Base-by-base conservation (phyloP, 148 eudicot genomes). In the Spergularia bocconei region DNA sequence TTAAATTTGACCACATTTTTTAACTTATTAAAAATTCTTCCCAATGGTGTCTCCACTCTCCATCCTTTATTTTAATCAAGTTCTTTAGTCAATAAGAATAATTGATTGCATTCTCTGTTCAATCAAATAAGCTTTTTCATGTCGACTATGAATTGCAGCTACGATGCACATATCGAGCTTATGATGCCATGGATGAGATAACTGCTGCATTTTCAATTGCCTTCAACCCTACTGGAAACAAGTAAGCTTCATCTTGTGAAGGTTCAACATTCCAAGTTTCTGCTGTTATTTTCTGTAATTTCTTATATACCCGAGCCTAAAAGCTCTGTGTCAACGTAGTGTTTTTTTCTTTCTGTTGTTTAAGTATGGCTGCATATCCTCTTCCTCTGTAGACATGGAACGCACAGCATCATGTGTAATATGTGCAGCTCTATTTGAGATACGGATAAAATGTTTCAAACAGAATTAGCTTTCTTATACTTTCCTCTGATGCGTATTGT, bases 171-270 rank as follows among this genome's bases (percentile, higher is more conserved):
- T 95, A 95, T 79, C 92, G 99, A 77, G 97, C 99, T 53, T 95
- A 89, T 84, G 97, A 95, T 88, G 91, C 88, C 71, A 89, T 95
- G 97, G 99, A 95, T 80, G 99, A 95, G 83, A 95, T 95, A 60
- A 84, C 94, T 75, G 99, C 98, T 83, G 99, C 99, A 55, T 89
- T 84, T 80, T 90, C 91, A 61, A 75, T 95, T 79, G 97, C 90
- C 66, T 95, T 95, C 83, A 95, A 90, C 77, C 96, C 97, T 57
- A 72, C 80, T 68, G 99, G 92, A 72, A 85, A 80, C 60, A 95
- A 95, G 99, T 95, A 91, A 86, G 86, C 66, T 53, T 51, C 53
- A 63, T 25, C 54, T 78, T 63, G n/a, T 69, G 17, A 68, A 38
- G 13, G 19, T 50, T 67, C n/a, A 14, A 60, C 51, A 11, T 67